A percentile compares a stretch with the other conserved stretches of the same genome.
Evolutionary conservation across 177 flowering plant genomes (phyloP).

Genomic region (Vitis hybrid): DNA sequence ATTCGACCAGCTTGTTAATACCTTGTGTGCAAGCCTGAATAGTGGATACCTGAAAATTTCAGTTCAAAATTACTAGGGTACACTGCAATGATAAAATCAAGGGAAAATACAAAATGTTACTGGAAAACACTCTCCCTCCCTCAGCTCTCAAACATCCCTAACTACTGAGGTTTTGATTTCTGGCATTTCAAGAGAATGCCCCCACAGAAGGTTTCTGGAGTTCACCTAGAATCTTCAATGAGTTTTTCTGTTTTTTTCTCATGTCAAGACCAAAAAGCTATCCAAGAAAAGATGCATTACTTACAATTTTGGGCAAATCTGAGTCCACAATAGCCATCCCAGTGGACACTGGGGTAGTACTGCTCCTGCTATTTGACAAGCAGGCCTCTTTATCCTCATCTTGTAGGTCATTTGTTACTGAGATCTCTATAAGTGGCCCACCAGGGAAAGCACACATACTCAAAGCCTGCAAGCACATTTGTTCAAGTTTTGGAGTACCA

Average conservation of each 20-base stretch:
- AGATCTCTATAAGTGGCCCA: slow-evolving; percentile 34
- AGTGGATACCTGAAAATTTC: slow-evolving; percentile 43
- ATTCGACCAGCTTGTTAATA: slow-evolving; percentile 54
- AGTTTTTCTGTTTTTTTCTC: too few species aligned
- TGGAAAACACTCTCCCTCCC: too few species aligned
- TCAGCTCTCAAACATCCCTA: too few species aligned
- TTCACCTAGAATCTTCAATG: too few species aligned
- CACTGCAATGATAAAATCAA: background rate
- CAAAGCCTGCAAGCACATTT: slow-evolving; percentile 68
- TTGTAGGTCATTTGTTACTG: slow-evolving; percentile 17
- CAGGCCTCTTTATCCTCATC: slow-evolving; percentile 43
- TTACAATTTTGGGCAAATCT: slow-evolving; percentile 71
- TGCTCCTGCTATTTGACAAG: slow-evolving; percentile 26
- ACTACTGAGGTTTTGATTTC: too few species aligned
- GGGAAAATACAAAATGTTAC: background rate
- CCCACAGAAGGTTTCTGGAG: too few species aligned
- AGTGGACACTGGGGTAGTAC: slow-evolving; percentile 20
- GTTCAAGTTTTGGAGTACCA: slow-evolving; percentile 56
- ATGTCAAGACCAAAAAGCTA: background rate
- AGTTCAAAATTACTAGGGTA: slow-evolving; percentile 1
- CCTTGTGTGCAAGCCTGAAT: slow-evolving; percentile 54
- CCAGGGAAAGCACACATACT: slow-evolving; percentile 48
- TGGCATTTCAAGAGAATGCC: too few species aligned
- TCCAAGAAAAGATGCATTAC: slow-evolving; percentile 18
- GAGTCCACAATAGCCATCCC: slow-evolving; percentile 38